Percentiles rank a stretch among this genome's conserved stretches.
phyloP scores from a whole-genome alignment of 1,139 yeast species.

The Pichia kudriavzevii region DNA sequence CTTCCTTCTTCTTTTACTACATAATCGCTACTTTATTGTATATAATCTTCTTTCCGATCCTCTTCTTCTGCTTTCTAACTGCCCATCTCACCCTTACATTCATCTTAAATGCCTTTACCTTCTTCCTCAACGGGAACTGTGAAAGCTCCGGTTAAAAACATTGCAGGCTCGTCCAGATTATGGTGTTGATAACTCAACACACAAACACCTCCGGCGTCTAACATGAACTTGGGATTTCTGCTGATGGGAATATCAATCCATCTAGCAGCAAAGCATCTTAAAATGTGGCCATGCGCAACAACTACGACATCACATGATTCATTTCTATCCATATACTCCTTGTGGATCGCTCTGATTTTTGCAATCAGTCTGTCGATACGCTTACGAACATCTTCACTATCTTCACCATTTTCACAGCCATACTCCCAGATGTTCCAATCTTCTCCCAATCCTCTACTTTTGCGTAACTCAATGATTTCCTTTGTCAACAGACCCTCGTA shows the following conservation, averaged over 20 bases:
- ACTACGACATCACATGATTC: conserved; percentile 66
- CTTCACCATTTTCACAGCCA: conserved; percentile 90
- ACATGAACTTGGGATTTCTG: conserved; percentile 67
- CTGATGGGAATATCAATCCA: conserved; percentile 63
- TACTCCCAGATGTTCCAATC: conserved; percentile 86
- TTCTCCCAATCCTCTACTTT: conserved; percentile 48
- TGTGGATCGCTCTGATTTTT: conserved; percentile 56
- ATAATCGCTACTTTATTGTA: too few relatives aligned
- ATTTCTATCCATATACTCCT: conserved; percentile 44
- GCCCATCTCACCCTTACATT: too few relatives aligned
- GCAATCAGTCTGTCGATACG: conserved; percentile 66
- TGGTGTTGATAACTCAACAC: conserved; percentile 86
- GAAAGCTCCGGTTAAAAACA: conserved; percentile 75
- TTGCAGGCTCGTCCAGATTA: conserved; percentile 77
- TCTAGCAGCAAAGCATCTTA: conserved; percentile 81
- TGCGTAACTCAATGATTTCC: conserved; percentile 57
- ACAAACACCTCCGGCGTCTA: conserved; percentile 95
- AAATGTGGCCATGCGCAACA: conserved; percentile 89
- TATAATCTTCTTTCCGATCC: too few relatives aligned
- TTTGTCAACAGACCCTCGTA: conserved; percentile 76
- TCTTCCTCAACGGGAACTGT: conserved; percentile 56
- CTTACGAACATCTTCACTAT: conserved; percentile 50
- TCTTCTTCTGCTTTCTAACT: too few relatives aligned
- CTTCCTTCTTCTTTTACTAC: neutral
- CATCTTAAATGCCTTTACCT: conserved; percentile 24